Evolutionary conservation across 768 basidiomycete species (phyloP).

Genomic region (Amanita molliuscula): DNA sequence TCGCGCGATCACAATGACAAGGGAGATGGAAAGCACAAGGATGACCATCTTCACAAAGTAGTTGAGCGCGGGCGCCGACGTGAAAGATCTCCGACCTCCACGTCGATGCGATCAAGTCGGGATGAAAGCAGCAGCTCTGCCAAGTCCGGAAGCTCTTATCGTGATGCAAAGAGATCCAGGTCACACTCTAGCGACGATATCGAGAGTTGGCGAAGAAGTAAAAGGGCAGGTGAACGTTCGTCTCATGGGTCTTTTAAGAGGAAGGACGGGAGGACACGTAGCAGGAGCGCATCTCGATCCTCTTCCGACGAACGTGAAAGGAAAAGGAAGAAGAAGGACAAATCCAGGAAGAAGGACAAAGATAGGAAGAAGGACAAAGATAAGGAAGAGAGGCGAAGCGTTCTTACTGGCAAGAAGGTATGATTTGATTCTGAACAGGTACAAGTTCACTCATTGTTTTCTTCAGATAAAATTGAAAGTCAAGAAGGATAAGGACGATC

Average conservation of each 20-base stretch:
- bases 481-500: constrained; percentile 45
- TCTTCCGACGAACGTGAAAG: constrained; percentile 17
- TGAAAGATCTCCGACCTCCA: background rate
- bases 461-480: constrained; percentile 53
- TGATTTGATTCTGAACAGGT: background rate
- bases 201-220: background rate
- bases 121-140: constrained; percentile 1
- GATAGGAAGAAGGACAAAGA: constrained; percentile 21
- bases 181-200: constrained; percentile 4
- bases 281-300: constrained; percentile 3
- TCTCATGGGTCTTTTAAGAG: constrained; percentile 5
- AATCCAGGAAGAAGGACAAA: too few species aligned
- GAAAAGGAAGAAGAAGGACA: constrained; percentile 26
- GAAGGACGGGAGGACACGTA: constrained; percentile 13
- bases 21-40: background rate
- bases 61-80: constrained; percentile 1
- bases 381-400: constrained; percentile 40
- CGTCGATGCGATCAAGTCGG: background rate
- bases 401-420: constrained; percentile 56
- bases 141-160: background rate
- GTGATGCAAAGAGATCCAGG: background rate
- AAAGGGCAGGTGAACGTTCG: background rate
- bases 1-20: background rate
- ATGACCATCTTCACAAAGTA: background rate
- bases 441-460: background rate